Evolutionary conservation across 2,329 filamentous ascomycete species (phyloP), one percentile per base, ranked within the genome.

Genomic region (Salinomyces thailandicus): DNA sequence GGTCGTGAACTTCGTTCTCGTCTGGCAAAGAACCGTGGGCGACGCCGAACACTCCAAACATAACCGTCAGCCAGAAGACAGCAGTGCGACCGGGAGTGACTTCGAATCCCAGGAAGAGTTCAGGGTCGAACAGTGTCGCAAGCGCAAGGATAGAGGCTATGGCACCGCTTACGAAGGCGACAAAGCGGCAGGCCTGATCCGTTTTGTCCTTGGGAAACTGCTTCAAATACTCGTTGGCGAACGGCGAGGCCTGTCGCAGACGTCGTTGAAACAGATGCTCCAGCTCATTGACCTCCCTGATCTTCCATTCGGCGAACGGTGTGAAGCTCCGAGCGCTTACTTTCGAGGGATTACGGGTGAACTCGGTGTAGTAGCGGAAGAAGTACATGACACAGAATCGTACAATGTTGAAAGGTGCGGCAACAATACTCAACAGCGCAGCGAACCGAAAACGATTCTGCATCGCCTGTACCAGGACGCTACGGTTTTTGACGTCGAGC

Each of bases 191-290:
- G 22, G 89, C 58, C 50, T 93, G 86, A 43, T 91, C 81, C 0
- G 80, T 91, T 62, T 95, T 93, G 55, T 87, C 79, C 58, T 96
- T 96, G 0, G 91, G 91, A 43, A 98, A 98, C 47, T 96, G 89
- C 46, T 94, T 85, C 17, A 98, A 73, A 52, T 98, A 98, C 32
- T 85, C 77, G 20, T 81, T 85, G 2, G 91, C 89, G 56, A 85
- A 95, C 0, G 89, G 87, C 53, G 91, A 86, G 0, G 91, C 94
- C 81, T 96, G 93, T 46, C 93, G 87, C 28, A 89, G 69, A 14
- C 91, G 78, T 46, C 89, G 83, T 42, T 86, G 75, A 52, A 96
- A 98, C 2, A 96, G 71, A 59, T 98, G 91, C 38, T 81, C 81
- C 1, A 98, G 71, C 59, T 98, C 91, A 53, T 98, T 98, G 70